A percentile compares a stretch with the other conserved stretches of the same genome.
phyloP scores from a whole-genome alignment of 2,329 filamentous ascomycete genomes.

The Pseudogymnoascus sp. region DNA sequence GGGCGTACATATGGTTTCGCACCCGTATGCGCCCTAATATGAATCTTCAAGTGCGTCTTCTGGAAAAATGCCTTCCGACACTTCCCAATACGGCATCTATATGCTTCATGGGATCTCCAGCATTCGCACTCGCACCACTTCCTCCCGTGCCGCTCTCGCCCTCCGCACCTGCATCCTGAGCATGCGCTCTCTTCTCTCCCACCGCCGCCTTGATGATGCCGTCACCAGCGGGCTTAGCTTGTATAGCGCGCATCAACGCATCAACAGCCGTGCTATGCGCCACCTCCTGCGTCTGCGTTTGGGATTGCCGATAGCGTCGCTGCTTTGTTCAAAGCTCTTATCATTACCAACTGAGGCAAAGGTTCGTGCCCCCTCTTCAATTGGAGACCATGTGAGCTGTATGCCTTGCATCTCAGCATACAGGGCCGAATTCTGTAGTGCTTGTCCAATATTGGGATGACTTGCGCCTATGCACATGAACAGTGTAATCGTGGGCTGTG shows the following conservation, averaged over 20 bases:
- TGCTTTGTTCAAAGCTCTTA: no score
- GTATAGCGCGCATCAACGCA: no score
- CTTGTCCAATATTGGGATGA: no score
- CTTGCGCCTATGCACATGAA: no score
- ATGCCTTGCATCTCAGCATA: no score
- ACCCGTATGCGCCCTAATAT: conserved; percentile 80
- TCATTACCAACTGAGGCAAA: no score
- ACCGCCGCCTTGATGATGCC: no score
- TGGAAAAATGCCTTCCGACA: conserved; percentile 82
- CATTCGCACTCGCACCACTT: background rate
- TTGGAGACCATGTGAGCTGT: no score
- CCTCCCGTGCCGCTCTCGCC: conserved; percentile 16
- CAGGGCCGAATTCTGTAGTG: no score
- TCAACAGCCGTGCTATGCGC: conserved; percentile 79
- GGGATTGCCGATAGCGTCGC: background rate
- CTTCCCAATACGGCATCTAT: conserved; percentile 63
- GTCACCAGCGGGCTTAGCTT: no score
- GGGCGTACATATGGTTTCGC: conserved; percentile 76
- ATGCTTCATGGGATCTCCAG: conserved; percentile 37
- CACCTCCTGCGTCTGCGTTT: conserved; percentile 33
- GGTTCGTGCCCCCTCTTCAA: no score
- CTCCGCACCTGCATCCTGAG: conserved; percentile 20
- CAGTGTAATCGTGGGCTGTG: no score
- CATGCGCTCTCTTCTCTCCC: conserved; percentile 12
- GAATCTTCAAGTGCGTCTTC: conserved; percentile 88